A percentile compares a stretch with the other conserved stretches of the same genome.
Evolutionary conservation across 2,329 filamentous ascomycete species (phyloP).

Genomic region (Talaromyces verruculosus): DNA sequence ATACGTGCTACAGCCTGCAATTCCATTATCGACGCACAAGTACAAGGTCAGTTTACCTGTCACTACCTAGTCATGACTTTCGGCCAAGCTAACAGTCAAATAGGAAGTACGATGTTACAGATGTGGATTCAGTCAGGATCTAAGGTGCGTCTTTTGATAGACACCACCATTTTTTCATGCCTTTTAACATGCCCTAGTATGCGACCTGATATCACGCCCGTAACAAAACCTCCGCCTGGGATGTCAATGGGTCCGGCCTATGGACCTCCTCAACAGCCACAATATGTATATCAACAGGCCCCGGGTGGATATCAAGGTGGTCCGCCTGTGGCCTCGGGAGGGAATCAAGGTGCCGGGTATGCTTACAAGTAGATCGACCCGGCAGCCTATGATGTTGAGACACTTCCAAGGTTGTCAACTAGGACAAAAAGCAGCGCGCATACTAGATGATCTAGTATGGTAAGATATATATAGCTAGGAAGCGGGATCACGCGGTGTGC

Average conservation of each 20-base stretch:
- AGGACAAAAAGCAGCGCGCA: not conserved
- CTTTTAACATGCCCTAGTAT: conserved; percentile 27
- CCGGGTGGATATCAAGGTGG: not conserved
- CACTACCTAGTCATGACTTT: not conserved
- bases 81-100: conserved; percentile 21
- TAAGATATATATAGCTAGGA: not conserved
- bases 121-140: conserved; percentile 40
- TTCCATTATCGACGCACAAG: conserved; percentile 42
- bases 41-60: conserved; percentile 34
- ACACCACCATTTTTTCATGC: not conserved
- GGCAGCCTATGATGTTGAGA: not conserved
- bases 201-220: conserved; percentile 41
- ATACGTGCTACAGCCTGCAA: conserved; percentile 34
- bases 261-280: conserved; percentile 2
- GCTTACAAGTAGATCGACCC: conserved; percentile 14
- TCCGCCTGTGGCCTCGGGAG: conserved; percentile 12
- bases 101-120: conserved; percentile 43
- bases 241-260: conserved; percentile 29
- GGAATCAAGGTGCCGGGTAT: conserved; percentile 12
- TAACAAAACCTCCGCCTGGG: conserved; percentile 35
- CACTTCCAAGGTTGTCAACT: not conserved
- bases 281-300: conserved; percentile 14
- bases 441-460: not conserved
- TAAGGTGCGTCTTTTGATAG: conserved; percentile 30
- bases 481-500: not conserved